phyloP scores from a whole-genome alignment of 768 basidiomycete species.

The Pleurotus eryngii region DNA sequence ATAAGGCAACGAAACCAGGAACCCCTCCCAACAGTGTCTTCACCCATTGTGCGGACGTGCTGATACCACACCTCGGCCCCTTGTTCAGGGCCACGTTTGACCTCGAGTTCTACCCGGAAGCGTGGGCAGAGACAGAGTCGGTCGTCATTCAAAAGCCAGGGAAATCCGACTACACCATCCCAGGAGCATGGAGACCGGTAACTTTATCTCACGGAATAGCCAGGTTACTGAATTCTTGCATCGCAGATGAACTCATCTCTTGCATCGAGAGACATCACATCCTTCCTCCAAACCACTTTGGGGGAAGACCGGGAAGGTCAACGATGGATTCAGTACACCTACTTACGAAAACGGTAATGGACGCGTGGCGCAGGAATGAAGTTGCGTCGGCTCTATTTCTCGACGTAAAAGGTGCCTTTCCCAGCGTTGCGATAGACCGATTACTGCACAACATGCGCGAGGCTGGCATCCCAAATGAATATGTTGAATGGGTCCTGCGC shows the following conservation, averaged over 20 bases:
- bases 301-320: too few species aligned
- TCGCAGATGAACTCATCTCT: too few species aligned
- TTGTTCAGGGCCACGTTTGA: too few species aligned
- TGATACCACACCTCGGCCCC: slow-evolving; percentile 12
- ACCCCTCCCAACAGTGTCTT: slow-evolving; percentile 20
- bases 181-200: too few species aligned
- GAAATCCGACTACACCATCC: too few species aligned
- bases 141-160: too few species aligned
- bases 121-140: too few species aligned
- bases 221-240: too few species aligned
- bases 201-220: too few species aligned
- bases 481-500: slow-evolving; percentile 11
- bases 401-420: slow-evolving; percentile 26
- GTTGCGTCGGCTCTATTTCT: slow-evolving; percentile 24
- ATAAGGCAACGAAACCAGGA: slow-evolving; percentile 25
- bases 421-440: slow-evolving; percentile 15
- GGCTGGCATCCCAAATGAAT: slow-evolving; percentile 17
- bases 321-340: slow-evolving; percentile 26
- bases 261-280: too few species aligned
- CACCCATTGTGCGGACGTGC: slow-evolving; percentile 6
- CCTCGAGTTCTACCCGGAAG: too few species aligned
- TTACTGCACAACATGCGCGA: slow-evolving; percentile 21
- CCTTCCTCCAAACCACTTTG: too few species aligned
- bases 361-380: slow-evolving; percentile 17
- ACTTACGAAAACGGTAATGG: slow-evolving; percentile 15